Evolutionary conservation across 2,329 filamentous ascomycete genomes (phyloP), one percentile per base, ranked within the genome.

Genomic region (Rosellinia necatrix): DNA sequence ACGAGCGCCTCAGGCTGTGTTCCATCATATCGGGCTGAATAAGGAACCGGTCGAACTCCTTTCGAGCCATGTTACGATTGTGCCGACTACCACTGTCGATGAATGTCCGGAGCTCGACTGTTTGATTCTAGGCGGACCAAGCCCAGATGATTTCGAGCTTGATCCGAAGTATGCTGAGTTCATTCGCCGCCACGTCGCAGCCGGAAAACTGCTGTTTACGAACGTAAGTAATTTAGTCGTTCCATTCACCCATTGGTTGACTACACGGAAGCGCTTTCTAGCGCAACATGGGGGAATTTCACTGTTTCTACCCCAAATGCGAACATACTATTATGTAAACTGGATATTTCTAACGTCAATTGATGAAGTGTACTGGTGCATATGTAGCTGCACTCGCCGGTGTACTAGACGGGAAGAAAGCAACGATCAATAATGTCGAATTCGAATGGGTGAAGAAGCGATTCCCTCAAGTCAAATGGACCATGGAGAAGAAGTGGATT

Each of bases 91-190:
- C 19, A 57, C 54, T 2, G 54, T 57, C 8, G 49, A 57, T 13
- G 37, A 57, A 13, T 57, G 49, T 4, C 54, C 54, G 8, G 53
- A 57, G 37, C 37, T 57, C 2, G 54, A 57, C n/a, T 6, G n/a
- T 40, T 13, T 57, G 30, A 13, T 57, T 27, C 32, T 57, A 3
- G 54, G 54, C 10, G 54, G 54, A 5, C 54, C 54, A 4, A 53
- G 38, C 19, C 49, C 43, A 1, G 35, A 3, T 1, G 10, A 15
- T n/a, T 57, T 53, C 29, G 1, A 48, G 22, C 54, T 57, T 15
- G 3, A 57, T 29, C 54, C 54, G 3, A 57, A 53, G 22, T 57
- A 49, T 41, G 54, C 54, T 13, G 49, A 57, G n/a, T 57, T 57
- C 15, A 57, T 57, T 13, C 54, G 54, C 7, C 54, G 54, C 8